Evolutionary conservation across 1,284 basidiomycete genomes (phyloP).

Genomic region (Inonotus obliquus): DNA sequence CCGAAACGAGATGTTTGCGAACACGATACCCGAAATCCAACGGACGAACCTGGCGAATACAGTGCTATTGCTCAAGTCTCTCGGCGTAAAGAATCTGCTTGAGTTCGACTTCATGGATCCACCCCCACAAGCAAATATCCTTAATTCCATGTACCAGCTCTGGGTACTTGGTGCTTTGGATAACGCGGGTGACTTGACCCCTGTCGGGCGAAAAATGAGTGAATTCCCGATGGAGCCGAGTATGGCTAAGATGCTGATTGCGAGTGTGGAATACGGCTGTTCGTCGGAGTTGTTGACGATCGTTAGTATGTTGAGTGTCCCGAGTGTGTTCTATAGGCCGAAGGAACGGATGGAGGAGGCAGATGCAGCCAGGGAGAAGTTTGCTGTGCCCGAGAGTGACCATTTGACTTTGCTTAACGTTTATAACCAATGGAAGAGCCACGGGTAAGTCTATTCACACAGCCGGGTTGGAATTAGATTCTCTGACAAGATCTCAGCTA

Average conservation of each 20-base stretch:
- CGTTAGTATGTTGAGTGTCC: conserved; percentile 98
- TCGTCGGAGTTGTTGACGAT: conserved; percentile 97
- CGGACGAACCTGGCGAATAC: conserved; percentile 64
- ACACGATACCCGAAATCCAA: conserved; percentile 64
- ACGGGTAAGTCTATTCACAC: conserved; percentile 52
- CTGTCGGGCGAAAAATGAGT: conserved; percentile 92
- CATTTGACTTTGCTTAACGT: conserved; percentile 95
- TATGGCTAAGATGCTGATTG: conserved; percentile 98
- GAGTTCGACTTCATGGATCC: conserved; percentile 51
- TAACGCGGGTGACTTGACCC: conserved; percentile 95
- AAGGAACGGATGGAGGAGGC: conserved; percentile 95
- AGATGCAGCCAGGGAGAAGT: conserved; percentile 96
- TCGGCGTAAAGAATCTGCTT: conserved; percentile 63
- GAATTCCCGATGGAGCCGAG: conserved; percentile 99
- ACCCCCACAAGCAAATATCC: conserved; percentile 75
- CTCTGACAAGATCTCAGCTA: conserved; percentile 43
- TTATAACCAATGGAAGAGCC: conserved; percentile 97
- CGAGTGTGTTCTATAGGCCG: conserved; percentile 93
- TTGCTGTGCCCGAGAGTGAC: conserved; percentile 97
- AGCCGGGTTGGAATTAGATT: not conserved
- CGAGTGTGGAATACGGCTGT: conserved; percentile 90
- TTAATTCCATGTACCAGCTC: conserved; percentile 98
- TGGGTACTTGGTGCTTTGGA: conserved; percentile 98
- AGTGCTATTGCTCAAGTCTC: conserved; percentile 55
- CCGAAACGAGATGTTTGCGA: conserved; percentile 84